These are phyloP conservation scores for Flaveria linearis DNA, from an alignment of 129 eudicot species.

Conservation along the genomic window DNA sequence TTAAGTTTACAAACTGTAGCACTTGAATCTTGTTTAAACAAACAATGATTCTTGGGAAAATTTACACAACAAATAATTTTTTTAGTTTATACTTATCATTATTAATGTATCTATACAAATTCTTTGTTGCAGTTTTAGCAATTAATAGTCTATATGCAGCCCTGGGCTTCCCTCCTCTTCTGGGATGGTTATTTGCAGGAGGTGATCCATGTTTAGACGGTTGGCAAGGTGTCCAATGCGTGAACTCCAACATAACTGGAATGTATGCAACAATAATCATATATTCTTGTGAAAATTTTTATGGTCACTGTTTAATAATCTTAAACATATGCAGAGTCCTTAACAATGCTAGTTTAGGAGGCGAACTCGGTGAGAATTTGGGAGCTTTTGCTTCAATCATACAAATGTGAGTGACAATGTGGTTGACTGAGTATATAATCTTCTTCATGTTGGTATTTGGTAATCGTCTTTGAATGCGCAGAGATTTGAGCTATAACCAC, in stretches of 20 bases:
- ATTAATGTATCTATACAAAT: conserved; percentile 12
- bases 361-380: conserved; percentile 62
- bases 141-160: conserved; percentile 70
- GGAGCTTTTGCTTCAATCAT: conserved; percentile 68
- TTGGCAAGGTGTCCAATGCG: conserved; percentile 97
- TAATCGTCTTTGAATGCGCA: conserved; percentile 21
- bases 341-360: conserved; percentile 75
- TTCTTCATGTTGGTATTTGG: conserved; percentile 25
- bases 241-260: conserved; percentile 69
- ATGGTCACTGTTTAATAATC: conserved; percentile 44
- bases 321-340: conserved; percentile 52
- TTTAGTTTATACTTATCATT: no score
- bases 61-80: not conserved
- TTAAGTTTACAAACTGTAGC: not conserved
- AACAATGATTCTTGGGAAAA: not conserved
- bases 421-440: not conserved
- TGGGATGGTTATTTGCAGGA: conserved; percentile 73
- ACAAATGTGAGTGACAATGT: conserved; percentile 63
- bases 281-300: conserved; percentile 50
- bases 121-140: conserved; percentile 62
- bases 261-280: conserved; percentile 80
- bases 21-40: not conserved
- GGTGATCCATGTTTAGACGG: conserved; percentile 89
- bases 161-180: conserved; percentile 73
- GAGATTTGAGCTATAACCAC: conserved; percentile 80